phyloP scores from a whole-genome alignment of 139 green algal species.

The Tetratostichococcus sp. region DNA sequence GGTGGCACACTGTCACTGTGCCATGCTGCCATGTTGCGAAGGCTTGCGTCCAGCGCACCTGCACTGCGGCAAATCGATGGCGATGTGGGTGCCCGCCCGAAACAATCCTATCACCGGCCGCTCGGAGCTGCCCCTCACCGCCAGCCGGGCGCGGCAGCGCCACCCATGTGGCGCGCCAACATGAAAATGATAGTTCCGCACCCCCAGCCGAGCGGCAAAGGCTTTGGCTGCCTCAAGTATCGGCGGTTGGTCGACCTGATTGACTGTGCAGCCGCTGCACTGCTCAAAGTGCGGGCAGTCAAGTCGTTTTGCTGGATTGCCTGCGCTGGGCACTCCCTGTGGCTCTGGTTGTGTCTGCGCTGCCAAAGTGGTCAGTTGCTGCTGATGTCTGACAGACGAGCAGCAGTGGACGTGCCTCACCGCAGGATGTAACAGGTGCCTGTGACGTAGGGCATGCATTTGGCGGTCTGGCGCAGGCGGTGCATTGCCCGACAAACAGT shows the following conservation, averaged over 20 bases:
- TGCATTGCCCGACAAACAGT: no score
- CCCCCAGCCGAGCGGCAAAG: slow-evolving; percentile 28
- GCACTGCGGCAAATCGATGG: slow-evolving; percentile 42
- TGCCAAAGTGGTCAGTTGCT: no score
- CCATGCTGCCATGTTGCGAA: no score
- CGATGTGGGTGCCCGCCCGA: slow-evolving; percentile 30
- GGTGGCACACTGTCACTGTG: no score
- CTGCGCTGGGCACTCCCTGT: not conserved
- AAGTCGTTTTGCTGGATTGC: slow-evolving; percentile 32
- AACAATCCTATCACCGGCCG: slow-evolving; percentile 42
- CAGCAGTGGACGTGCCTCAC: no score
- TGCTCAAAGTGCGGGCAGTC: slow-evolving; percentile 44
- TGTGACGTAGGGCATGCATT: no score
- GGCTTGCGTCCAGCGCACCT: no score
- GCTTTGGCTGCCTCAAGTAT: slow-evolving; percentile 15
- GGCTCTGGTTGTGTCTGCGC: not conserved
- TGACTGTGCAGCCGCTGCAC: slow-evolving; percentile 50
- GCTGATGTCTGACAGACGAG: no score
- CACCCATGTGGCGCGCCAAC: slow-evolving; percentile 26
- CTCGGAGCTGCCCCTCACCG: slow-evolving; percentile 29
- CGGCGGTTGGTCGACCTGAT: slow-evolving; percentile 28
- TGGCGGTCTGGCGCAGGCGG: no score
- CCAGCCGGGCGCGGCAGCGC: slow-evolving; percentile 52
- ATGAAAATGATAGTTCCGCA: slow-evolving; percentile 4
- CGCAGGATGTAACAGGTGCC: no score